phyloP scores from a whole-genome alignment of 306 rosid species.

The Begonia masoniana region DNA sequence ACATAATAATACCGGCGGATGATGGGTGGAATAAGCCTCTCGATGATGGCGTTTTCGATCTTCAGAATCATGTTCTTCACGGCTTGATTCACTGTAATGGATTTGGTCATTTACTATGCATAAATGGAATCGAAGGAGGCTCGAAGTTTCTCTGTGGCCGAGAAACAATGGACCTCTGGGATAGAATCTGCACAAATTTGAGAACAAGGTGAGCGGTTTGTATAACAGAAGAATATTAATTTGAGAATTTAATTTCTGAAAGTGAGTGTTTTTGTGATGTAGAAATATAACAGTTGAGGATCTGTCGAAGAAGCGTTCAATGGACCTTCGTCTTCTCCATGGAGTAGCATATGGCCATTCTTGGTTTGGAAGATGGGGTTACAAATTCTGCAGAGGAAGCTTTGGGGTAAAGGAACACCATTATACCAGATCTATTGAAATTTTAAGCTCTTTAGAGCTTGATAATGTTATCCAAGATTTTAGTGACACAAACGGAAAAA shows the following conservation, averaged over 20 bases:
- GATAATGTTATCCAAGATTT: slow-evolving; percentile 34
- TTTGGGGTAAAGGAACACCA: slow-evolving; percentile 31
- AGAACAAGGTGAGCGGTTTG: slow-evolving; percentile 41
- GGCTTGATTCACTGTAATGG: slow-evolving; percentile 1
- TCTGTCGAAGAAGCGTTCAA: slow-evolving; percentile 47
- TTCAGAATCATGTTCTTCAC: slow-evolving; percentile 1
- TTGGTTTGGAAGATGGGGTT: slow-evolving; percentile 87
- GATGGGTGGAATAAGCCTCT: slow-evolving; percentile 61
- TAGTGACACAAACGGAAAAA: slow-evolving; percentile 13
- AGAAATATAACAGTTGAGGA: slow-evolving; percentile 14
- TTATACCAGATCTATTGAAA: slow-evolving; percentile 36
- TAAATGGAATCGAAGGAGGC: slow-evolving; percentile 68
- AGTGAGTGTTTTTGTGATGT: slow-evolving; percentile 18
- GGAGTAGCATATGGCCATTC: slow-evolving; percentile 53
- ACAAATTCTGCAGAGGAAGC: slow-evolving; percentile 56
- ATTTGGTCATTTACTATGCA: slow-evolving; percentile 59
- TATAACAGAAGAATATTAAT: neutral
- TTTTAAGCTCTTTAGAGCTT: slow-evolving; percentile 46
- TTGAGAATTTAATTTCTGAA: neutral
- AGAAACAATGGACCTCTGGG: slow-evolving; percentile 67
- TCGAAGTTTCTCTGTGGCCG: slow-evolving; percentile 45
- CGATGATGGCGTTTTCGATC: slow-evolving; percentile 36
- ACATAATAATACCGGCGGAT: slow-evolving; percentile 59
- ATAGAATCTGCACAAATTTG: slow-evolving; percentile 58
- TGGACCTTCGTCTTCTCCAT: slow-evolving; percentile 62